Base-by-base conservation (phyloP, 2,329 filamentous ascomycete genomes). In the Chaetoscypha palmicola region DNA sequence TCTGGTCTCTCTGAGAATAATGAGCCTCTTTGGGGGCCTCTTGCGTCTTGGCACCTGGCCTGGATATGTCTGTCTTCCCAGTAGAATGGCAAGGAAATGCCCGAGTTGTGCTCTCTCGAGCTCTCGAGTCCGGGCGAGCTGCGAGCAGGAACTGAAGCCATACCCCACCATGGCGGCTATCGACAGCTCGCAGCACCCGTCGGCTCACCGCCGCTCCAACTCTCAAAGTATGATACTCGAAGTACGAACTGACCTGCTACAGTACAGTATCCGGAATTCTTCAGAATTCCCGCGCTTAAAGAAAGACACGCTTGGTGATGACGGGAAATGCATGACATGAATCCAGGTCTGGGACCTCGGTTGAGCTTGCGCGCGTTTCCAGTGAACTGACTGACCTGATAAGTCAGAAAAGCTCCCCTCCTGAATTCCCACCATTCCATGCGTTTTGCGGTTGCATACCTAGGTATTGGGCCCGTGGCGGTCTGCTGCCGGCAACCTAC, bases 91-190 rank as follows among this genome's bases (percentile, higher is more conserved):
- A n/a, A n/a, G n/a, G n/a, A n/a, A n/a, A n/a, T n/a, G n/a, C n/a
- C n/a, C n/a, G n/a, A n/a, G n/a, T n/a, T n/a, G n/a, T n/a, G n/a
- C 36, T 12, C 19, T 20, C 16, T 24, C 30, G 28, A 26, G 26
- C n/a, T 17, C 23, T 12, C 34, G 33, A 31, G 20, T 19, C n/a
- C 24, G 7, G 24, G 24, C 8, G 12, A 28, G 7, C 24, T 39
- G 9, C 37, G 28, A 19, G 16, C 33, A 42, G 35, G 51, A 53
- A 50, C 49, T 48, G 43, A 28, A 36, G 41, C 32, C 34, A 37
- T 22, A 8, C 48, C 14, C 45, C 52, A 52, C 51, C 26, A 33
- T 38, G 47, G 53, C 53, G 53, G 46, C 49, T 54, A 51, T 38
- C 17, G 19, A 12, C 39, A 31, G n/a, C n/a, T n/a, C n/a, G n/a